These are phyloP conservation scores for Saccharomycopsis selenospora DNA, from an alignment of 805 yeast species.

Conservation along the genomic window DNA sequence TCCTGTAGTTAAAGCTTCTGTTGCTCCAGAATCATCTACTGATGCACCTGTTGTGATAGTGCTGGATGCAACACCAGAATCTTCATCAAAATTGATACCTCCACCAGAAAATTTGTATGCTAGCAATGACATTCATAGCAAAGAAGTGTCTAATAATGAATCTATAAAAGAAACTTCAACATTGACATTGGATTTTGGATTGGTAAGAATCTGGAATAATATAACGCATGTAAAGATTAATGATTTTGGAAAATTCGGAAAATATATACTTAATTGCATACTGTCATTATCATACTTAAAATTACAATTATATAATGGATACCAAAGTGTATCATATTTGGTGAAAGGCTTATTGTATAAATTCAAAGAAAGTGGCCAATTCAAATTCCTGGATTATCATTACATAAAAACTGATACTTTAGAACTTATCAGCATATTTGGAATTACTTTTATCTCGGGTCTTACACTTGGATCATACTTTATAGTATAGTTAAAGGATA, in stretches of 20 bases:
- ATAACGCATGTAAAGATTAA: not conserved
- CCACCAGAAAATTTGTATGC: no score
- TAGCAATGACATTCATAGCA: no score
- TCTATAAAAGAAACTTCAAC: not conserved
- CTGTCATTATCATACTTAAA: not conserved
- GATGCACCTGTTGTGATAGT: no score
- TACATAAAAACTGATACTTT: not conserved
- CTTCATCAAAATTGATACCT: no score
- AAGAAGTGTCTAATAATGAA: no score
- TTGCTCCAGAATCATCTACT: no score
- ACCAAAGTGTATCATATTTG: not conserved
- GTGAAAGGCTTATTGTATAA: not conserved
- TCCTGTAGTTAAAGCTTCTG: not conserved
- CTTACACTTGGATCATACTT: not conserved
- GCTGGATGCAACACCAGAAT: no score
- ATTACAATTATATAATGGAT: not conserved
- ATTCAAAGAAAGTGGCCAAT: not conserved
- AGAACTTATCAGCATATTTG: not conserved
- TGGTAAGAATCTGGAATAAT: not conserved
- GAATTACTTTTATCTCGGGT: conserved; percentile 1
- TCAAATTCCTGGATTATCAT: not conserved
- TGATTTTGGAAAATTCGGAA: not conserved
- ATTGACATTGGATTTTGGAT: not conserved
- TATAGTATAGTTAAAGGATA: no score
- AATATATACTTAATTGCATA: not conserved